Evolutionary conservation across 1,139 yeast genomes (phyloP).

Genomic region (Suhomyces chickasaworum): DNA sequence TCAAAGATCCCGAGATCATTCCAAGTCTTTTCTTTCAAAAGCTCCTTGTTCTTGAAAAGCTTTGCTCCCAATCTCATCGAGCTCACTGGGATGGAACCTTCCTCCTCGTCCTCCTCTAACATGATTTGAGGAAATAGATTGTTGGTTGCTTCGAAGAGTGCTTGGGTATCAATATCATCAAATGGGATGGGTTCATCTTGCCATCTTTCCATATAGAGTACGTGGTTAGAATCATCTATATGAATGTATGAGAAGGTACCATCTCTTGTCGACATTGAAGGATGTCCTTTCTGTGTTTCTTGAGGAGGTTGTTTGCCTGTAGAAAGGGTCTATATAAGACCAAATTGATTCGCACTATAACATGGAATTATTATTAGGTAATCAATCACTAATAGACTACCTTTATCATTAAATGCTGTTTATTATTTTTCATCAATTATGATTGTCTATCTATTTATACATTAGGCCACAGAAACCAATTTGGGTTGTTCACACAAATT

Average conservation of each 20-base stretch:
- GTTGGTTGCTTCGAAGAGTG: conserved; percentile 40
- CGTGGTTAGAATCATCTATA: conserved; percentile 43
- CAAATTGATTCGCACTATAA: neutral
- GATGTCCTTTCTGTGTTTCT: neutral
- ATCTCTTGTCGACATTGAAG: conserved; percentile 23
- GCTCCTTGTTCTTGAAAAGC: conserved; percentile 36
- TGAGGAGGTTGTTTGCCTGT: too few relatives aligned
- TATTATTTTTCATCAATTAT: neutral
- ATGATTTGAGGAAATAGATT: conserved; percentile 39
- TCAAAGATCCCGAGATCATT: conserved; percentile 36
- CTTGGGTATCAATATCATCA: conserved; percentile 45
- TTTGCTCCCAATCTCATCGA: conserved; percentile 44
- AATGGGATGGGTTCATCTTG: conserved; percentile 43
- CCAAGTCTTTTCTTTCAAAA: conserved; percentile 40
- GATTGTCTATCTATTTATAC: neutral
- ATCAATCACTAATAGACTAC: too few relatives aligned
- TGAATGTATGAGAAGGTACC: conserved; percentile 40
- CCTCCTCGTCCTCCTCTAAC: conserved; percentile 45
- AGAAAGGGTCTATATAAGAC: too few relatives aligned
- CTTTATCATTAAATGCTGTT: neutral
- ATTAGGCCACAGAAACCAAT: conserved; percentile 17
- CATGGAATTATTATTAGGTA: too few relatives aligned
- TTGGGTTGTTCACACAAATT: conserved; percentile 38
- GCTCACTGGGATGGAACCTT: conserved; percentile 40
- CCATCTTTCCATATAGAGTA: conserved; percentile 47